A percentile compares a stretch with the other conserved stretches of the same genome.
Conservation (phyloP, 2,329 filamentous ascomycete species). For the Botrytis elliptica region DNA sequence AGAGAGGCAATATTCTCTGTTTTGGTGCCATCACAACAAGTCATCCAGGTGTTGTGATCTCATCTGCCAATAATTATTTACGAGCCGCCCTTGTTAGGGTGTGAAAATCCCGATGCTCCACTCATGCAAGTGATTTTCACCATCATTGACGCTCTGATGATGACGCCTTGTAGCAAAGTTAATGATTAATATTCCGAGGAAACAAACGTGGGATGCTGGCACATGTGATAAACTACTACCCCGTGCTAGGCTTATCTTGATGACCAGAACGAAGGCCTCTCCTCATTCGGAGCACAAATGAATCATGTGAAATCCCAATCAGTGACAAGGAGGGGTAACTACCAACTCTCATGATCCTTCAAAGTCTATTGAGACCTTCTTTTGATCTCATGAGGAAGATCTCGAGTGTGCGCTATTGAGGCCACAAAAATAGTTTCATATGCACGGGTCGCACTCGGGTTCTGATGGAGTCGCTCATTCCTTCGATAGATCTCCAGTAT, state of each 20-base stretch:
- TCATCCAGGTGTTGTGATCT: not conserved
- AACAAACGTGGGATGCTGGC: not conserved
- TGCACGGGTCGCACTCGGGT: not conserved
- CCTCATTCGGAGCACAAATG: not conserved
- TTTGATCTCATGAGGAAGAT: not conserved
- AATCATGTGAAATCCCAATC: not conserved
- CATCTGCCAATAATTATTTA: not conserved
- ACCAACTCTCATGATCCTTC: not conserved
- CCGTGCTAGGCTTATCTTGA: not conserved
- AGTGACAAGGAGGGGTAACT: not conserved
- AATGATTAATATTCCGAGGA: not conserved
- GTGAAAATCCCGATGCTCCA: constrained; percentile 5
- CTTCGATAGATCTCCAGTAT: not conserved
- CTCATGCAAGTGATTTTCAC: constrained; percentile 16
- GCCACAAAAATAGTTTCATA: not conserved
- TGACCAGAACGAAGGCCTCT: not conserved
- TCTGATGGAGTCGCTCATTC: not conserved
- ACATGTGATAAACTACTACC: not conserved
- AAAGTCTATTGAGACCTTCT: not conserved
- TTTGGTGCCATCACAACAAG: not conserved
- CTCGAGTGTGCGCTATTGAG: not conserved
- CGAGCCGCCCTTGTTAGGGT: constrained; percentile 1
- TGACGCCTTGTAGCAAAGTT: not conserved
- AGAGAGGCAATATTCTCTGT: not conserved
- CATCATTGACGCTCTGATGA: constrained; percentile 7